Evolutionary conservation across 257 asterid species (phyloP).

Genomic region (Phtheirospermum japonicum): DNA sequence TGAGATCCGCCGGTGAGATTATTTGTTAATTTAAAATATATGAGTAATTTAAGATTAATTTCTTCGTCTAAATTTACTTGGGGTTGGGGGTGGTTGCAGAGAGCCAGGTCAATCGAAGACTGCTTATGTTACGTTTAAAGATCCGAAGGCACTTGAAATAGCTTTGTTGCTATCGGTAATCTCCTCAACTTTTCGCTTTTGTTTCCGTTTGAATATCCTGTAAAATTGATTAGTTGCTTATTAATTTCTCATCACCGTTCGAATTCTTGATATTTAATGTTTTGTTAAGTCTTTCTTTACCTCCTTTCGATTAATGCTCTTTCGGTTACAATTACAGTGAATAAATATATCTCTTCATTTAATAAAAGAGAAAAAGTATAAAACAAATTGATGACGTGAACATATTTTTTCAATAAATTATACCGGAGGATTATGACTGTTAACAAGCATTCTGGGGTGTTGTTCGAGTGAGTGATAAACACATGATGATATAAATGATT

Average conservation of each 20-base stretch:
- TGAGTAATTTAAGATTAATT: slow-evolving; percentile 2
- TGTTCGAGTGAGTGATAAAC: no score
- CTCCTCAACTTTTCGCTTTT: slow-evolving; percentile 11
- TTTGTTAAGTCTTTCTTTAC: background rate
- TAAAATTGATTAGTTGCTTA: background rate
- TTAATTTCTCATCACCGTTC: background rate
- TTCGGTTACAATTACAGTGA: background rate
- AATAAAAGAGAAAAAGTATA: no score
- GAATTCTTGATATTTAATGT: background rate
- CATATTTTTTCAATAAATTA: no score
- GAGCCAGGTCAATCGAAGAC: slow-evolving; percentile 58
- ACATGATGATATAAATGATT: no score
- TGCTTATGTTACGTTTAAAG: slow-evolving; percentile 88
- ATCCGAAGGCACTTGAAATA: slow-evolving; percentile 87
- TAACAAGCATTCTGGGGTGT: no score
- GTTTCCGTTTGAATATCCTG: background rate
- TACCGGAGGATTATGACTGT: no score
- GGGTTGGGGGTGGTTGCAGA: no score
- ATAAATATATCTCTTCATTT: no score
- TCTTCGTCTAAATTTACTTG: slow-evolving; percentile 22
- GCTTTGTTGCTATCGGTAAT: slow-evolving; percentile 85
- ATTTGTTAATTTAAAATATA: background rate
- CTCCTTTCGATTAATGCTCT: background rate
- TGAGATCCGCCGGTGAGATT: slow-evolving; percentile 67
- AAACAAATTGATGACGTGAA: no score